Evolutionary conservation across 2,329 filamentous ascomycete genomes (phyloP), one percentile per base, ranked within the genome.

Genomic region (Pseudogymnoascus sp.): DNA sequence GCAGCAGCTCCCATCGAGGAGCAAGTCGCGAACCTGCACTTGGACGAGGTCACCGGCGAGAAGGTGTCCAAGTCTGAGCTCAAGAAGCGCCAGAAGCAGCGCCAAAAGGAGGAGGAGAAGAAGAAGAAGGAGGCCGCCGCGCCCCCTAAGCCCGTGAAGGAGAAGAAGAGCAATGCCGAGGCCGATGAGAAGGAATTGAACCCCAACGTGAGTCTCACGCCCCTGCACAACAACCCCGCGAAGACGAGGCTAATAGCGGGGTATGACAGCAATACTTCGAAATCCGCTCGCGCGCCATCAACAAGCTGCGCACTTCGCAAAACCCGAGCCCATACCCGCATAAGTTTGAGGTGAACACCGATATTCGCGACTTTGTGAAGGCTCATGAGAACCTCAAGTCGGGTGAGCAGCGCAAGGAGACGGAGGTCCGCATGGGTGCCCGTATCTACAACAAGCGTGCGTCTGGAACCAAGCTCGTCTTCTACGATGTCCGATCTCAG

Each of bases 11-110:
- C 67, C 10, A 29, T 70, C 23, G 63, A 60, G 63, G 70, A 68
- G 29, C 71, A 72, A 59, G 76, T 88, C 68, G 83, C 83, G 72
- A 91, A 93, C 79, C 83, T 96, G 70, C 84, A 93, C 76, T 84
- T 95, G 60, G 95, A 99, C 76, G 91, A 96, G 73, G 91, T 93
- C 67, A 97, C 95, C 13, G 95, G 95, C 72, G 95, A 99, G 80
- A 87, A 78, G 76, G 75, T 89, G 65, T 93, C 89, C 79, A 93
- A 93, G 86, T 85, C 87, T 15, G 88, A 93, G 79, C 82, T 97
- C 76, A 99, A 99, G 91, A 93, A 91, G 81, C 88, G 93, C 72
- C 86, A 93, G 80, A 99, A 99, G 90, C 83, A 88, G 74, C 88
- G 93, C 69, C 86, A 93, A 77, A 87, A 85, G 77, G 92, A 96